phyloP scores from a whole-genome alignment of 768 basidiomycete species.

The Boletus speciosus region DNA sequence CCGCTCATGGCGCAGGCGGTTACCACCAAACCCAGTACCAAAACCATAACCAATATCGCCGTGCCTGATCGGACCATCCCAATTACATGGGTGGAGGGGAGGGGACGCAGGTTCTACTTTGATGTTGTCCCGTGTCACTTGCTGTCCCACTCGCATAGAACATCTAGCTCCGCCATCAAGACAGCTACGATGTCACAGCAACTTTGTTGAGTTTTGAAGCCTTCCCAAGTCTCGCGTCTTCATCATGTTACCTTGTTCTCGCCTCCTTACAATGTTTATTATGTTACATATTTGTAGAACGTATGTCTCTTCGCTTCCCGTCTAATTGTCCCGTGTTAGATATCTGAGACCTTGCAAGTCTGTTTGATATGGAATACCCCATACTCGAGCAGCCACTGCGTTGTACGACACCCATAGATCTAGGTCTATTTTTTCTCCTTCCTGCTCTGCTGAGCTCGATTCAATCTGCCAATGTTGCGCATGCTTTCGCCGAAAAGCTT shows the following conservation, averaged over 20 bases:
- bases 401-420: neutral
- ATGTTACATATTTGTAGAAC: neutral
- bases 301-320: neutral
- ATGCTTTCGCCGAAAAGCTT: neutral
- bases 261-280: too few relatives aligned
- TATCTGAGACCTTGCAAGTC: neutral
- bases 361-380: neutral
- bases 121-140: neutral
- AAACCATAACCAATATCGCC: neutral
- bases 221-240: neutral
- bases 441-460: neutral
- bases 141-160: neutral
- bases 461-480: too few relatives aligned
- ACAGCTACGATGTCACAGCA: neutral
- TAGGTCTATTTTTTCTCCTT: neutral
- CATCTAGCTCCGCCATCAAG: neutral
- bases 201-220: neutral
- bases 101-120: neutral
- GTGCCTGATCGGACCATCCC: neutral
- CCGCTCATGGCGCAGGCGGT: neutral
- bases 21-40: neutral
- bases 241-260: neutral
- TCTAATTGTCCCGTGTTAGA: neutral
- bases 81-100: neutral
- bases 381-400: neutral